Base-by-base conservation (phyloP, 805 yeast species). In the Metschnikowia cubensis region DNA sequence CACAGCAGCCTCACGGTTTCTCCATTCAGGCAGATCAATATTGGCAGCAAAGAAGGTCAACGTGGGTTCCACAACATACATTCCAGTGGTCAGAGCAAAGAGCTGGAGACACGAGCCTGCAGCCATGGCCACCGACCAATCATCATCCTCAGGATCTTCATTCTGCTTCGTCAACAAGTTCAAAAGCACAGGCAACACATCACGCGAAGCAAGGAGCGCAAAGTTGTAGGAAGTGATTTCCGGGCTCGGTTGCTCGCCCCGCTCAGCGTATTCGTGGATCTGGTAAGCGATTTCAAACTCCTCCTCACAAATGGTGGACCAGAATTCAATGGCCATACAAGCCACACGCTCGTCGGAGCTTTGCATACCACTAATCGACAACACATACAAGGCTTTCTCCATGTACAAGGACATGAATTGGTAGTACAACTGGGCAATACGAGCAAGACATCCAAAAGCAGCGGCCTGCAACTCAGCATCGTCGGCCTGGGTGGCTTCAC, bases 221-320 rank as follows among this genome's bases (percentile, higher is more conserved):
- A 94, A 94, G 63, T 89, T 85, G 71, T 74, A 91, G 52, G 83
- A 77, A 39, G 75, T 72, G 42, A 81, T 69, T 15, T 76, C 80
- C 6, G 68, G 66, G 37, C 65, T 61, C 22, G 63, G 62, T 14
- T 71, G 70, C 45, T 58, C 58, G 33, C 60, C 61, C 6, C 59
- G 54, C 37, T 62, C 62, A 41, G 81, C 81, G 59, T 66, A 75
- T 58, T 85, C 90, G 43, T 83, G 84, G 56, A 80, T 74, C 63
- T 84, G 88, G 51, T 81, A 68, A 15, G 86, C 81, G 52, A 88
- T 83, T 55, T 89, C 97, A 55, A 87, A 77, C 69, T 94, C 99
- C 64, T 87, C 97, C 73, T 94, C 99, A 74, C 98, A 91, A n/a
- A 94, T 94, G n/a, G 99, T 89, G 52, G 92, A 84, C 99, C 99